Conservation (phyloP, 164 flowering plant genomes). For the Vitis rotundifolia region DNA sequence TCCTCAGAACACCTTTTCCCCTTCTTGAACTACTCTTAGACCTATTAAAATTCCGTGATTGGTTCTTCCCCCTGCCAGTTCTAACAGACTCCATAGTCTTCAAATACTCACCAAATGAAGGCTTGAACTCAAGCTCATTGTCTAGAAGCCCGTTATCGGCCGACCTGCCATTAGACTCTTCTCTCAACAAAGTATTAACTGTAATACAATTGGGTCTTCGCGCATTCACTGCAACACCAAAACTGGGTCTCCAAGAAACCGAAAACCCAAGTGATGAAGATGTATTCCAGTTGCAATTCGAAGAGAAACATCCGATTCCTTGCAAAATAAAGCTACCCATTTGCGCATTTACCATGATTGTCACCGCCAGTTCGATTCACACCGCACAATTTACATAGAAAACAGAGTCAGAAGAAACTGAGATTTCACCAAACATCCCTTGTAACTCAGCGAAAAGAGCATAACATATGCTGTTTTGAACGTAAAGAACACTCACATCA, state of each 20-base stretch:
- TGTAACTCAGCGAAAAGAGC: too few species aligned
- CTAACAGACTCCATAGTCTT: slow-evolving; percentile 77
- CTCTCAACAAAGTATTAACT: slow-evolving; percentile 24
- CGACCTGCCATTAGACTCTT: slow-evolving; percentile 13
- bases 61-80: slow-evolving; percentile 29
- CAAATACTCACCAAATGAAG: slow-evolving; percentile 79
- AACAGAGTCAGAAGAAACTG: too few species aligned
- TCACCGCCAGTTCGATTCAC: slow-evolving; percentile 11
- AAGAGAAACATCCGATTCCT: slow-evolving; percentile 15
- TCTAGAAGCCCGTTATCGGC: slow-evolving; percentile 33
- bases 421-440: too few species aligned
- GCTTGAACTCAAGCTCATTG: slow-evolving; percentile 62
- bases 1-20: not conserved
- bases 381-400: too few species aligned
- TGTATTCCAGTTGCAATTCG: slow-evolving; percentile 11
- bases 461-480: too few species aligned
- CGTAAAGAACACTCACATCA: too few species aligned
- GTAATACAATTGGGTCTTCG: slow-evolving; percentile 6
- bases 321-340: slow-evolving; percentile 35
- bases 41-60: slow-evolving; percentile 5
- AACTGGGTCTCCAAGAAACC: slow-evolving; percentile 25
- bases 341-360: slow-evolving; percentile 16
- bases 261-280: slow-evolving; percentile 21
- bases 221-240: slow-evolving; percentile 12
- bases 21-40: not conserved